A percentile compares a stretch with the other conserved stretches of the same genome.
Evolutionary conservation across 2,329 filamentous ascomycete genomes (phyloP).

Genomic region (Aspergillus arachidicola): DNA sequence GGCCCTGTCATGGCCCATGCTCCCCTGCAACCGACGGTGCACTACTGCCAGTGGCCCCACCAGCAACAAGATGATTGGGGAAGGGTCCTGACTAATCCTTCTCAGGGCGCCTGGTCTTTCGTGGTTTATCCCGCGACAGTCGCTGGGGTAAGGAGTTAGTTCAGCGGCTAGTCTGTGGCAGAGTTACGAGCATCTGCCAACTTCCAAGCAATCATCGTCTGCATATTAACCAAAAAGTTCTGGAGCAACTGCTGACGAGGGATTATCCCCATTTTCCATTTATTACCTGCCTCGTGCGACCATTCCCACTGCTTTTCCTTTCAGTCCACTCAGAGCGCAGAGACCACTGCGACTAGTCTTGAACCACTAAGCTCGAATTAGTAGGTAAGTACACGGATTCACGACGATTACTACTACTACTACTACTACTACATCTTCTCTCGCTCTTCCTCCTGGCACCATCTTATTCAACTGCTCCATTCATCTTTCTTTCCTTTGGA

Average conservation of each 20-base stretch:
- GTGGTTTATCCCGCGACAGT: constrained; percentile 26
- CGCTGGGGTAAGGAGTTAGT: constrained; percentile 18
- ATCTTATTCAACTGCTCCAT: neutral
- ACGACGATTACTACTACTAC: neutral
- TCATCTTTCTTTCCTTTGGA: constrained; percentile 10
- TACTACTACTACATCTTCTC: neutral
- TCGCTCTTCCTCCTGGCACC: neutral
- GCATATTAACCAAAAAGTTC: constrained; percentile 6
- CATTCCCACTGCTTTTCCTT: neutral
- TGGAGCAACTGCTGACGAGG: constrained; percentile 7
- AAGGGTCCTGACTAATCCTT: neutral
- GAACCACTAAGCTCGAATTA: neutral
- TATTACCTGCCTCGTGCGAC: constrained; percentile 4
- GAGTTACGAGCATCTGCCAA: constrained; percentile 6
- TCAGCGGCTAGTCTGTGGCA: constrained; percentile 6
- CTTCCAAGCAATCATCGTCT: constrained; percentile 7
- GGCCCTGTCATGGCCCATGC: constrained; percentile 27
- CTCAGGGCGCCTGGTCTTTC: constrained; percentile 19
- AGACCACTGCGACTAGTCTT: neutral
- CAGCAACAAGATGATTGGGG: neutral
- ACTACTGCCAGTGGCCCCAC: constrained; percentile 13
- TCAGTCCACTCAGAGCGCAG: neutral
- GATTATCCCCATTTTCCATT: neutral
- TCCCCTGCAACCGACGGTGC: constrained; percentile 10
- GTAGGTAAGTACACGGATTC: constrained; percentile 4